Evolutionary conservation across 768 basidiomycete genomes (phyloP), one percentile per base, ranked within the genome.

Genomic region (Cystofilobasidium macerans): DNA sequence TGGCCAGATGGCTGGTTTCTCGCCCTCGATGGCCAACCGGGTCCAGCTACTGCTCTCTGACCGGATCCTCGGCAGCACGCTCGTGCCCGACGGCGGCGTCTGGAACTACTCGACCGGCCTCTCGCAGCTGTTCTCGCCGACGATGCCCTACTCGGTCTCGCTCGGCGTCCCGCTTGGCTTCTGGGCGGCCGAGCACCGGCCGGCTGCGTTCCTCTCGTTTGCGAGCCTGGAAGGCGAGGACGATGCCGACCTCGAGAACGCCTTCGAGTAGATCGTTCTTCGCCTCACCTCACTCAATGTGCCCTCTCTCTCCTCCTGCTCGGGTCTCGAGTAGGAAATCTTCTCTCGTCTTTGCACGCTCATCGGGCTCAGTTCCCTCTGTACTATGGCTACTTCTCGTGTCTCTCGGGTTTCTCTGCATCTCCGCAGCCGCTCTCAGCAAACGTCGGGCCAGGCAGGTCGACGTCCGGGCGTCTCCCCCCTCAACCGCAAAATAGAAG

Each of bases 61-160:
- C 74, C 87, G 94, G 69, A 86, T 99, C 70, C 82, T 98, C 20
- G 95, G 93, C 28, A 92, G 93, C 85, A 94, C 91, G 0, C 79
- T 98, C 11, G 90, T 94, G 22, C 92, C 89, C 1, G 92, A 88
- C 75, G 95, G 94, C 70, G 85, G 85, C 63, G 85, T 95, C 38
- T 98, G 95, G 95, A 95, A 95, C 76, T 97, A 95, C 73, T 90
- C 91, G 38, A 85, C 94, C 64, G 91, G 92, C 42, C 79, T 95
- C 57, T 94, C 93, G 5, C 65, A 95, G 75, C 74, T 90, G 69
- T 97, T 91, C 89, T 82, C 87, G 11, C 83, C 89, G 40, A 87
- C 79, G 71, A 76, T 93, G 70, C 82, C 84, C 42, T 97, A 89
- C 73, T 82, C 84, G 24, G 86, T 94, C 82, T 83, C 82, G 33